Base-by-base conservation (phyloP, 2,329 filamentous ascomycete species). In the Fusarium sp. region DNA sequence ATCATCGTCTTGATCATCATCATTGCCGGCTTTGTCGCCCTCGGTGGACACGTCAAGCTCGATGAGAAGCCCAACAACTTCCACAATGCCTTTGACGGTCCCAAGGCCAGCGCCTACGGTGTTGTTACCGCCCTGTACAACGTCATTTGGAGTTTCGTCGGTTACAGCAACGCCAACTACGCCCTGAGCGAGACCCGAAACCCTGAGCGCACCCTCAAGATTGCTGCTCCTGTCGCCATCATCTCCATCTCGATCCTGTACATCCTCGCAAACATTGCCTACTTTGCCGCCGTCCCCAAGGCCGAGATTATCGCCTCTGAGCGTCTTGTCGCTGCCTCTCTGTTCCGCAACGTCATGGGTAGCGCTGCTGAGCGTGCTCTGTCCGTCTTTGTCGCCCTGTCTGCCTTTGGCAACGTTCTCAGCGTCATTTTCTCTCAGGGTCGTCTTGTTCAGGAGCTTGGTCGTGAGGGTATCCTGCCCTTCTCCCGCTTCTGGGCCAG, bases 81-180 rank as follows among this genome's bases (percentile, higher is more conserved):
- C 78, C 81, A 82, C 72, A 86, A 91, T 68, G 88, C 90, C 11
- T 94, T 93, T 71, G 86, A 88, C 56, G 91, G 91, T 10, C 93
- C 91, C 6, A 92, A 89, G 1, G 89, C 89, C 9, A 91, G 88
- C 74, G 87, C 90, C 2, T 93, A 93, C 72, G 90, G 90, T 57
- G 86, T 92, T 37, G 90, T 92, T n/a, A 93, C 90, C 1, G 91
- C 92, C 0, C 83, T 94, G 0, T 93, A 92, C 85, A 93, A 93
- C 75, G 91, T 93, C 71, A 91, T 93, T 76, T 93, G 91, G 88
- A 90, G 88, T 69, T 94, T 90, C 76, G 88, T 92, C 73, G 91
- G 91, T 27, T 92, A 91, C 85, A 89, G 86, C 83, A 93, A 92
- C 80, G 91, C 90, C 79, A 92, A 92, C 82, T 92, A 93, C 77